phyloP scores from a whole-genome alignment of 345 rosid genomes.

The Euphorbia pulcherrima region DNA sequence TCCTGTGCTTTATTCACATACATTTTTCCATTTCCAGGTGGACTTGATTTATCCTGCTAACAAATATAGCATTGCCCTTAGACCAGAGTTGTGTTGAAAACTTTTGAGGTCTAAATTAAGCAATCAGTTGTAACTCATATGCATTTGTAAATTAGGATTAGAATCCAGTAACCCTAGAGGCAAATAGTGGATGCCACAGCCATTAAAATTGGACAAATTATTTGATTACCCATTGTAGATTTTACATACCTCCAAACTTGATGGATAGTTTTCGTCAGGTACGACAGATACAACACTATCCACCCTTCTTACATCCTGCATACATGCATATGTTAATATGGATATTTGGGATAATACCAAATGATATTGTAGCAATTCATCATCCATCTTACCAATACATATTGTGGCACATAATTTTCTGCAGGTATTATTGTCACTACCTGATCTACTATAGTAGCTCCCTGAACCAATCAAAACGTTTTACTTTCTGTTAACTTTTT shows the following conservation, averaged over 20 bases:
- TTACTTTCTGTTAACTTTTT: background rate
- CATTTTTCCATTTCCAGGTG: slow-evolving; percentile 52
- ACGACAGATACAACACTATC: slow-evolving; percentile 37
- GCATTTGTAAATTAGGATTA: no score
- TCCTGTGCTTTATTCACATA: slow-evolving; percentile 84
- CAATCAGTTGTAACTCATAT: no score
- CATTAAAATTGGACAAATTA: background rate
- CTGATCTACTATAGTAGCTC: slow-evolving; percentile 87
- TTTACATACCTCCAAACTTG: slow-evolving; percentile 48
- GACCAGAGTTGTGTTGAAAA: no score
- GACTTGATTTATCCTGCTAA: slow-evolving; percentile 46
- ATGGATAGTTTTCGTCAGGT: slow-evolving; percentile 28
- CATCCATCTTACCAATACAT: slow-evolving; percentile 41
- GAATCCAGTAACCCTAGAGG: no score
- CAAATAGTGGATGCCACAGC: no score
- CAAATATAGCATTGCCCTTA: slow-evolving; percentile 6
- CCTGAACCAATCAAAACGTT: slow-evolving; percentile 39
- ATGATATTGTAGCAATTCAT: slow-evolving; percentile 7
- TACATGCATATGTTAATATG: slow-evolving; percentile 14
- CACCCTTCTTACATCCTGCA: slow-evolving; percentile 58
- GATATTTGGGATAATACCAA: slow-evolving; percentile 15
- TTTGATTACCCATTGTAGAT: background rate
- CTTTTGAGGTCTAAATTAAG: no score
- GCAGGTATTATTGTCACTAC: slow-evolving; percentile 63
- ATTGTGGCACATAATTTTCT: slow-evolving; percentile 56